Conservation (phyloP, 2,329 filamentous ascomycete species). For the Ascomycota sp. region DNA sequence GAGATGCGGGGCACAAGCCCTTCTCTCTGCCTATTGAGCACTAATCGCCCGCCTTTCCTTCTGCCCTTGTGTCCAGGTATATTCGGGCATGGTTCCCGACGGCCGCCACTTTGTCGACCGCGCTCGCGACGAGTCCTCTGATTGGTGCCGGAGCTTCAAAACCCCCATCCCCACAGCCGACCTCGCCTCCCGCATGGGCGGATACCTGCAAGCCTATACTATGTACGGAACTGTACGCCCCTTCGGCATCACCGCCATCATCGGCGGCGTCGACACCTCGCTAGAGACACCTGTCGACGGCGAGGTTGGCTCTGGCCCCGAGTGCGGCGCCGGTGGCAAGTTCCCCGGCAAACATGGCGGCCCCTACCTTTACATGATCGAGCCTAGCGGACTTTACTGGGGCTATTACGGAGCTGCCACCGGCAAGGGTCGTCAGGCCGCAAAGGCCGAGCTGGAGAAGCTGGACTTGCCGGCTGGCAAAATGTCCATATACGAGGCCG, state of each 20-base stretch:
- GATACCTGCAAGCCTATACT: conserved; percentile 92
- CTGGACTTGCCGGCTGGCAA: conserved; percentile 60
- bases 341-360: conserved; percentile 55
- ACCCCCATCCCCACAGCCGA: conserved; percentile 73
- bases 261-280: conserved; percentile 84
- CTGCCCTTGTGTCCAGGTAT: conserved; percentile 40
- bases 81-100: conserved; percentile 82
- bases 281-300: conserved; percentile 69
- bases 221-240: conserved; percentile 91
- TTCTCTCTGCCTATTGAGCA: too few relatives aligned
- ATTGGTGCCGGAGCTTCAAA: conserved; percentile 87
- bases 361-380: conserved; percentile 94
- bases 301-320: conserved; percentile 65
- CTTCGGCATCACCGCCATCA: conserved; percentile 85
- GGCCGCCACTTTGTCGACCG: conserved; percentile 86
- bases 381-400: conserved; percentile 93
- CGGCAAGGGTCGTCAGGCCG: conserved; percentile 86
- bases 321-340: conserved; percentile 65
- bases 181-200: conserved; percentile 78
- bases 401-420: conserved; percentile 96
- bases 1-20: too few relatives aligned
- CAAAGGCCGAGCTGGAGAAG: conserved; percentile 97
- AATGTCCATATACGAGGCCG: conserved; percentile 61
- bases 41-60: neutral
- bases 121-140: conserved; percentile 77